Percentiles rank a stretch among this genome's conserved stretches.
These are phyloP conservation scores for Raphanus sativus DNA, from an alignment of 345 rosid species.

Conservation along the genomic window DNA sequence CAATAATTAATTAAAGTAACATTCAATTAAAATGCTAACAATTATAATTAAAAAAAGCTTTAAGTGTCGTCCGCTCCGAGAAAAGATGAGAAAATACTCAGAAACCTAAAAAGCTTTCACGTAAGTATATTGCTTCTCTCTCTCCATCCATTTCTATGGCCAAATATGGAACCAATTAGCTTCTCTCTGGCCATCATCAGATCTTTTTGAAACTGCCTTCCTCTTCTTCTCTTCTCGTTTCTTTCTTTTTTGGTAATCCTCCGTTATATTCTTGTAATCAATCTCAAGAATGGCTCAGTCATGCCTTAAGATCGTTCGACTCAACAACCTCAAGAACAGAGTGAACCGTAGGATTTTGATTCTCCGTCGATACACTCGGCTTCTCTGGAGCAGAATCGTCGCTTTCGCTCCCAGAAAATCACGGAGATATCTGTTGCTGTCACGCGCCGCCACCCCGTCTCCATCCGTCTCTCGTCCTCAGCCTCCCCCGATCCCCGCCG, in stretches of 20 bases:
- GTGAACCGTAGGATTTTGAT: conserved; percentile 51
- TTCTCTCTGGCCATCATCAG: conserved; percentile 32
- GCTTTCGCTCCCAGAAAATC: conserved; percentile 57
- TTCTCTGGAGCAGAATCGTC: conserved; percentile 47
- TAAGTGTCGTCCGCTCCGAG: conserved; percentile 16
- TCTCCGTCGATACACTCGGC: conserved; percentile 57
- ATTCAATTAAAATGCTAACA: not conserved
- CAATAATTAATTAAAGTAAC: not conserved
- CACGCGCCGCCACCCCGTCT: conserved; percentile 38
- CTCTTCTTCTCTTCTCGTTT: not conserved
- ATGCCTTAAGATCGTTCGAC: conserved; percentile 36
- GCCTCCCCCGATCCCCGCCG: conserved; percentile 8
- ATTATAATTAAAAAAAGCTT: not conserved
- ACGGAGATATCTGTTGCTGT: conserved; percentile 46
- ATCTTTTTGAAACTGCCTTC: conserved; percentile 18
- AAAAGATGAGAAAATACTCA: conserved; percentile 17
- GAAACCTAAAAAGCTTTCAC: conserved; percentile 16
- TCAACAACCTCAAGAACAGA: conserved; percentile 44
- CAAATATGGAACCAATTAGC: conserved; percentile 20
- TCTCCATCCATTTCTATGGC: conserved; percentile 24
- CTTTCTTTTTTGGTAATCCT: not conserved
- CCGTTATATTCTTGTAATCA: not conserved
- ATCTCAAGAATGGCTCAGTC: conserved; percentile 30
- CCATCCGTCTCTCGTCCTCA: conserved; percentile 27
- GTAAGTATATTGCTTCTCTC: conserved; percentile 11